A percentile compares a stretch with the other conserved stretches of the same genome.
These are phyloP conservation scores for Apophysomyces sp. DNA, from an alignment of 371 early-diverging fungal genomes.

Conservation along the genomic window DNA sequence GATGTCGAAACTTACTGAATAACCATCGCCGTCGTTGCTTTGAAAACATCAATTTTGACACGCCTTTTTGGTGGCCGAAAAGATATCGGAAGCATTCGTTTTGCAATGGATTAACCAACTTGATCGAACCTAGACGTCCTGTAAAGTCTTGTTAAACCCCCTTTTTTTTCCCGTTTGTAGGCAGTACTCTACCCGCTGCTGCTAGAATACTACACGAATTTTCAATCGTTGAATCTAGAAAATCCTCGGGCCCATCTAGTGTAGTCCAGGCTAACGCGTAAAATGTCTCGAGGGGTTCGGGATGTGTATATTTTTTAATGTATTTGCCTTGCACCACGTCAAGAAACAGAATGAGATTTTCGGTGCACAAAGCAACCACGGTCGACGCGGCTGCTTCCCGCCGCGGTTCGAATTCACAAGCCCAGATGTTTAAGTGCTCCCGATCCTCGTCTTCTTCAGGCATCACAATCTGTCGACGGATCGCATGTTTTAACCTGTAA, in stretches of 20 bases:
- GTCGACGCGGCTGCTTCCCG: constrained; percentile 4
- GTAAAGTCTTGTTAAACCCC: neutral
- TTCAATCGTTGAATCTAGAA: neutral
- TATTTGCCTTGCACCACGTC: constrained; percentile 48
- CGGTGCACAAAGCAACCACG: constrained; percentile 49
- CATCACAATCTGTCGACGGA: constrained; percentile 10
- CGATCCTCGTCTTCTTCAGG: constrained; percentile 10
- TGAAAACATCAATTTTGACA: constrained; percentile 47
- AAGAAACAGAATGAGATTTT: constrained; percentile 47
- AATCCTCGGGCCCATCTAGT: constrained; percentile 8
- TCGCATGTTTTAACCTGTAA: neutral
- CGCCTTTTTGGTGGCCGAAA: constrained; percentile 47
- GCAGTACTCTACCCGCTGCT: constrained; percentile 35
- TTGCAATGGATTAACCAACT: constrained; percentile 52
- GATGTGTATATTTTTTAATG: constrained; percentile 56
- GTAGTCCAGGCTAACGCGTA: constrained; percentile 58
- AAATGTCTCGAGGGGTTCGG: constrained; percentile 53
- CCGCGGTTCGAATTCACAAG: constrained; percentile 40
- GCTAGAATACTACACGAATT: constrained; percentile 39
- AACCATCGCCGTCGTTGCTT: constrained; percentile 52
- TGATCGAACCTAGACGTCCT: constrained; percentile 36
- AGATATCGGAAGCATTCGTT: constrained; percentile 56
- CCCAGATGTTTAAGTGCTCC: constrained; percentile 32
- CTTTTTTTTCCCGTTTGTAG: neutral
- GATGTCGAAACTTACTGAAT: constrained; percentile 36